These are phyloP conservation scores for Mrakia gelida DNA, from an alignment of 768 basidiomycete species.

Conservation along the genomic window DNA sequence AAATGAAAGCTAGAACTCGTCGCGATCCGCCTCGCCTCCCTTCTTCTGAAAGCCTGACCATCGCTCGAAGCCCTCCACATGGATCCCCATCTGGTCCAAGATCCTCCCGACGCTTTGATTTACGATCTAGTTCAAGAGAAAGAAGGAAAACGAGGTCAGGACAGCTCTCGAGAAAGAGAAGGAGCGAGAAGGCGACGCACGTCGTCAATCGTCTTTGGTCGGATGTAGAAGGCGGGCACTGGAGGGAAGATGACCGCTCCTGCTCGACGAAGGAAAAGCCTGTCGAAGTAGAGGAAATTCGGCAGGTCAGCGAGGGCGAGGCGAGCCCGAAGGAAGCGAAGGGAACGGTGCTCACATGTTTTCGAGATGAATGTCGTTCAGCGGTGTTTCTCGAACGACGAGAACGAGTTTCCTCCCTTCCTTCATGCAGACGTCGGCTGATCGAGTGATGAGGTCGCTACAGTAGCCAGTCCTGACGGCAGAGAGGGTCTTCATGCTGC, in stretches of 20 bases:
- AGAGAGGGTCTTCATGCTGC: slow-evolving; percentile 26
- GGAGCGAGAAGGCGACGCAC: not conserved
- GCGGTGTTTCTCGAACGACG: slow-evolving; percentile 23
- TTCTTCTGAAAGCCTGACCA: slow-evolving; percentile 17
- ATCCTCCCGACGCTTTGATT: slow-evolving; percentile 21
- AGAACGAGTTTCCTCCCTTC: slow-evolving; percentile 18
- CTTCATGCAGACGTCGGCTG: slow-evolving; percentile 26
- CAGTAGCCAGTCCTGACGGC: slow-evolving; percentile 23
- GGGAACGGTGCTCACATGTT: slow-evolving; percentile 13
- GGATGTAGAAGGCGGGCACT: slow-evolving; percentile 22
- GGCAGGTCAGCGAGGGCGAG: not conserved
- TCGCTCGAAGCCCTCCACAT: slow-evolving; percentile 23
- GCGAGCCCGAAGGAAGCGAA: not conserved
- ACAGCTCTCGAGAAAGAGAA: not conserved
- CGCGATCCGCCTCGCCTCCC: not conserved
- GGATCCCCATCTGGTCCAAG: slow-evolving; percentile 17
- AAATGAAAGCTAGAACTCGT: no score
- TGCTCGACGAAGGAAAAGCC: slow-evolving; percentile 26
- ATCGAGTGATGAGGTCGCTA: slow-evolving; percentile 19
- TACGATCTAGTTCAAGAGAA: not conserved
- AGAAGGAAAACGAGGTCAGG: not conserved
- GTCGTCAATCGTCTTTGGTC: slow-evolving; percentile 16
- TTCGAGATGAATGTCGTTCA: slow-evolving; percentile 22
- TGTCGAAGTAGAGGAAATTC: not conserved
- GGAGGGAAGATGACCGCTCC: slow-evolving; percentile 24